Evolutionary conservation across 108 stramenopile species (phyloP).

Genomic region (Nitzschia palea): DNA sequence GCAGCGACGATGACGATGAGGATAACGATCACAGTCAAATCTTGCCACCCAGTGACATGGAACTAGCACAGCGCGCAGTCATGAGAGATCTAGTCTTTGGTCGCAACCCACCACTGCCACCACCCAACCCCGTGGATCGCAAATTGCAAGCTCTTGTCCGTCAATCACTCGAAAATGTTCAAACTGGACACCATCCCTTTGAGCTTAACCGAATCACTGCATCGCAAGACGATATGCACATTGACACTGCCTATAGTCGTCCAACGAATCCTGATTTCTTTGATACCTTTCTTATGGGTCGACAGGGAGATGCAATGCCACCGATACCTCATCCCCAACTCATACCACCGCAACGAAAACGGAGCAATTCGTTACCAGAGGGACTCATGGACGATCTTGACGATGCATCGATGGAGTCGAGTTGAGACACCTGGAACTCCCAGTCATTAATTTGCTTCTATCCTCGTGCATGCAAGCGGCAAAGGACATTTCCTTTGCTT

Average conservation of each 20-base stretch:
- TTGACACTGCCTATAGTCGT: conserved; percentile 15
- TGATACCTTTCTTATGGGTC: background rate
- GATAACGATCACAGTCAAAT: conserved; percentile 8
- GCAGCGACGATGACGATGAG: conserved; percentile 9
- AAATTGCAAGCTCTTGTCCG: conserved; percentile 29
- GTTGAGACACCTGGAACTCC: background rate
- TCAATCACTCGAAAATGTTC: conserved; percentile 20
- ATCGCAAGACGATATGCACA: conserved; percentile 31
- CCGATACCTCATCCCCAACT: background rate
- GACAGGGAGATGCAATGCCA: background rate
- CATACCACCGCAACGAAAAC: background rate
- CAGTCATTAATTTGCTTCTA: too few species aligned
- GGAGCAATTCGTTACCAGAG: conserved; percentile 28
- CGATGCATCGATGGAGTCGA: background rate
- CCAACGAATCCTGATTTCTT: background rate
- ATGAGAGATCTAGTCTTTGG: conserved; percentile 27
- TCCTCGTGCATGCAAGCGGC: too few species aligned
- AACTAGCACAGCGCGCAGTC: conserved; percentile 21
- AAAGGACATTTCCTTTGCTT: too few species aligned
- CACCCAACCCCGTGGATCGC: conserved; percentile 25
- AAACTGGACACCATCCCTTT: conserved; percentile 10
- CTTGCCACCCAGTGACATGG: conserved; percentile 11
- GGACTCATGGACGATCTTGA: conserved; percentile 2
- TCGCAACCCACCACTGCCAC: background rate
- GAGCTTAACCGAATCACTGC: background rate